Conservation (phyloP, 2,329 filamentous ascomycete genomes). For the Diplodia mutila region DNA sequence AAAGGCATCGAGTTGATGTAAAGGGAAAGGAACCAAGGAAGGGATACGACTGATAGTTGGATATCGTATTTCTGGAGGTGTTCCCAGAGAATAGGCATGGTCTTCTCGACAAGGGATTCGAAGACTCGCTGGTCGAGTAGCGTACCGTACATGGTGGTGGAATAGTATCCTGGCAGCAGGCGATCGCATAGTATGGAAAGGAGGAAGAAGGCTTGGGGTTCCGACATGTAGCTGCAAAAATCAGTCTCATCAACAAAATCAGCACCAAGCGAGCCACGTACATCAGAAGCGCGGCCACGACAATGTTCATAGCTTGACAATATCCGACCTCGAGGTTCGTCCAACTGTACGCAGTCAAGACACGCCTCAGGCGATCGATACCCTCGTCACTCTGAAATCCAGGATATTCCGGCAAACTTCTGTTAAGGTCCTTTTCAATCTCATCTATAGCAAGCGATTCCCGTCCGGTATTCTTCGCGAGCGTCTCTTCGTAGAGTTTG, state of each 20-base stretch:
- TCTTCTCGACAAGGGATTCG: slow-evolving; percentile 96
- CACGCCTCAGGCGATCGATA: slow-evolving; percentile 83
- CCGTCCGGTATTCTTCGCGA: slow-evolving; percentile 79
- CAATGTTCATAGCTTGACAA: slow-evolving; percentile 99
- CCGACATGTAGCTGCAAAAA: slow-evolving; percentile 78
- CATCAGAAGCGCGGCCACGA: slow-evolving; percentile 95
- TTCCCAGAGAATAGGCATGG: slow-evolving; percentile 98
- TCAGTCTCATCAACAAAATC: slow-evolving; percentile 33
- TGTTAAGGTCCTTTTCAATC: slow-evolving; percentile 97
- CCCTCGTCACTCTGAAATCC: slow-evolving; percentile 97
- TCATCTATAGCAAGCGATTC: slow-evolving; percentile 97
- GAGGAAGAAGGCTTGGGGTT: slow-evolving; percentile 92
- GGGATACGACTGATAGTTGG: slow-evolving; percentile 92
- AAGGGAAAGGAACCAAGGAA: slow-evolving; percentile 96
- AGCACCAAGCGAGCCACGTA: slow-evolving; percentile 43
- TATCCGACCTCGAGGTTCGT: slow-evolving; percentile 94
- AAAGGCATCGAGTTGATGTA: slow-evolving; percentile 99
- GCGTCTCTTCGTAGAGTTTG: slow-evolving; percentile 78
- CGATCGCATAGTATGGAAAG: slow-evolving; percentile 91
- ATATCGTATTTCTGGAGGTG: slow-evolving; percentile 97
- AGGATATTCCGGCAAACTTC: slow-evolving; percentile 94
- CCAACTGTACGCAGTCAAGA: slow-evolving; percentile 98
- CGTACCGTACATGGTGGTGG: slow-evolving; percentile 98
- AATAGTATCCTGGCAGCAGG: slow-evolving; percentile 94
- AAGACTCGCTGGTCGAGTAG: slow-evolving; percentile 96